A percentile compares a stretch with the other conserved stretches of the same genome.
These are phyloP conservation scores for Diutina siamensis DNA, from an alignment of 1,139 yeast species.

Conservation along the genomic window DNA sequence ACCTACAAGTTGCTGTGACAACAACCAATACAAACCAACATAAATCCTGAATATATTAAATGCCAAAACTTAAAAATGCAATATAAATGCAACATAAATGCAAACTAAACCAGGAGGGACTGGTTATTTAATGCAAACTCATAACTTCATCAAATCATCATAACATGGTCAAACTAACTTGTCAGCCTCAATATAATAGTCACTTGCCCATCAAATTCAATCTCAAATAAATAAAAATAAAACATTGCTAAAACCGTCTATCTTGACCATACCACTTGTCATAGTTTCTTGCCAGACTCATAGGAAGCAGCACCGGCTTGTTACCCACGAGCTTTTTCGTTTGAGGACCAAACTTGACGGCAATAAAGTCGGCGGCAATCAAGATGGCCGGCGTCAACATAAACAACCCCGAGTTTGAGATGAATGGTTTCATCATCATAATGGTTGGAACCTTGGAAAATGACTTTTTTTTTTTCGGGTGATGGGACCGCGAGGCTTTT, in stretches of 20 bases:
- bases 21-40: too few relatives aligned
- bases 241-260: not conserved
- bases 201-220: not conserved
- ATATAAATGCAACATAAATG: too few relatives aligned
- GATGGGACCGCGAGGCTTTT: not conserved
- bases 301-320: conserved; percentile 4
- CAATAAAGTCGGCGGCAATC: conserved; percentile 5
- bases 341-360: conserved; percentile 2
- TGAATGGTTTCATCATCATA: conserved; percentile 1
- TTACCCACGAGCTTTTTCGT: conserved; percentile 1
- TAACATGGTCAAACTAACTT: too few relatives aligned
- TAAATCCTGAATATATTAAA: too few relatives aligned
- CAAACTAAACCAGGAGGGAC: too few relatives aligned
- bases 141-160: too few relatives aligned
- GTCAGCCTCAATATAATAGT: too few relatives aligned
- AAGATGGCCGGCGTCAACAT: conserved; percentile 5
- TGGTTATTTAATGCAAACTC: too few relatives aligned
- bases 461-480: too few relatives aligned
- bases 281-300: not conserved
- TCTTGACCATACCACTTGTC: conserved; percentile 5
- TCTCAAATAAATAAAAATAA: not conserved
- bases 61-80: too few relatives aligned
- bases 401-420: conserved; percentile 5
- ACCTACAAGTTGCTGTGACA: too few relatives aligned
- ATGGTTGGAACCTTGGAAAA: not conserved